A percentile compares a stretch with the other conserved stretches of the same genome.
Conservation (phyloP, 164 flowering plant genomes). For the Magnolia sinica region DNA sequence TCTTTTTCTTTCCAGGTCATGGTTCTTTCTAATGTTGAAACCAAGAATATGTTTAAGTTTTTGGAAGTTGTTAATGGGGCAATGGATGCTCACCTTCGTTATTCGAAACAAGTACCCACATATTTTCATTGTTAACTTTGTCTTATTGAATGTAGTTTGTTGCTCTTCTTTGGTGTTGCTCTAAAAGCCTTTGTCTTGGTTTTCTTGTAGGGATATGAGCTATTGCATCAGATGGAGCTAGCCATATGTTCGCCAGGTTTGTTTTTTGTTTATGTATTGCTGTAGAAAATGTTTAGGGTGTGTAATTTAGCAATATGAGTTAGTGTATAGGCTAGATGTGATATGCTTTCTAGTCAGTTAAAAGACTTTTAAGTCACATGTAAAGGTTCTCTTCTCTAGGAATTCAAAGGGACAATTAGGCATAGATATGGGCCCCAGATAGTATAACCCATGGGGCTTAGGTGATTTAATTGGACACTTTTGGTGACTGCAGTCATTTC, state of each 20-base stretch:
- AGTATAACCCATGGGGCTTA: no score
- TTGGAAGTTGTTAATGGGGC: slow-evolving; percentile 94
- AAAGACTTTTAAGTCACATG: no score
- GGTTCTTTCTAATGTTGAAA: slow-evolving; percentile 85
- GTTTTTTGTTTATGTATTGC: slow-evolving; percentile 3
- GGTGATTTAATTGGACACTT: no score
- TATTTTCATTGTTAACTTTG: not conserved
- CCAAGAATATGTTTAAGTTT: slow-evolving; percentile 93
- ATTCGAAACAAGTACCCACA: slow-evolving; percentile 73
- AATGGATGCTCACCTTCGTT: slow-evolving; percentile 97
- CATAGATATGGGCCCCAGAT: no score
- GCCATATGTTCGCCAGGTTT: slow-evolving; percentile 94
- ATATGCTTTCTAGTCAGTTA: no score
- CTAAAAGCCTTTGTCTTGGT: slow-evolving; percentile 8
- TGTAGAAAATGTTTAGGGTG: not conserved
- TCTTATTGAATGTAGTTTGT: not conserved
- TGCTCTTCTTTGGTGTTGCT: not conserved
- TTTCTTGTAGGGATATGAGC: slow-evolving; percentile 79
- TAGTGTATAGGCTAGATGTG: no score
- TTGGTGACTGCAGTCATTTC: no score
- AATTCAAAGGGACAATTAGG: no score
- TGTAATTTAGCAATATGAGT: not conserved
- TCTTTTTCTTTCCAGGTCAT: slow-evolving; percentile 48
- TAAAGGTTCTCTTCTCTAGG: no score
- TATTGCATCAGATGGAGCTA: slow-evolving; percentile 98